A percentile compares a stretch with the other conserved stretches of the same genome.
These are phyloP conservation scores for Arthrobotrys megalospora DNA, from an alignment of 2,329 filamentous ascomycete genomes.

Conservation along the genomic window DNA sequence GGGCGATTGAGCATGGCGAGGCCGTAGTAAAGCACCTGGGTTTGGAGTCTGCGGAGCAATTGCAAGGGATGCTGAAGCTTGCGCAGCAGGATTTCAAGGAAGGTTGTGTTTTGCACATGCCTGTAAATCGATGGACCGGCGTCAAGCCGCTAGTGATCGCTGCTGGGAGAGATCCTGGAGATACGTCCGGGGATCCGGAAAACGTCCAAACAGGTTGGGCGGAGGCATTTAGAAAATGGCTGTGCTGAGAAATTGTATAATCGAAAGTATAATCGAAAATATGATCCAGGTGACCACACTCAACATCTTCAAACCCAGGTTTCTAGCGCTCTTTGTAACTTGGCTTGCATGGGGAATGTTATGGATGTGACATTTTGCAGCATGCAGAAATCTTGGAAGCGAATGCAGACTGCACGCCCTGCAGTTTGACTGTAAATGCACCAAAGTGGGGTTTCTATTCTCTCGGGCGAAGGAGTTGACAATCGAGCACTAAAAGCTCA, in stretches of 20 bases:
- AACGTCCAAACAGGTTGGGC: not conserved
- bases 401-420: too few relatives aligned
- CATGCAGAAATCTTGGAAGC: too few relatives aligned
- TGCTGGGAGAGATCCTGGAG: constrained; percentile 4
- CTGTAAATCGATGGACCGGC: constrained; percentile 42
- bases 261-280: not conserved
- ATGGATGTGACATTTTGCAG: too few relatives aligned
- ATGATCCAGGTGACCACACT: too few relatives aligned
- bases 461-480: too few relatives aligned
- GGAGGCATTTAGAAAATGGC: constrained; percentile 1
- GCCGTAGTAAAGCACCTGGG: constrained; percentile 36
- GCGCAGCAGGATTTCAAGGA: constrained; percentile 41
- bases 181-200: not conserved
- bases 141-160: constrained; percentile 6
- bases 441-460: too few relatives aligned
- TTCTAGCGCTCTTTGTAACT: too few relatives aligned
- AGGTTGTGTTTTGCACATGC: constrained; percentile 41
- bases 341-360: too few relatives aligned
- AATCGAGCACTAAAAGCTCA: too few relatives aligned
- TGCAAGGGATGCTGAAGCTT: constrained; percentile 30
- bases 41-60: constrained; percentile 23
- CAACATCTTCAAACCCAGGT: too few relatives aligned
- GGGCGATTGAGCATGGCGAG: constrained; percentile 24
- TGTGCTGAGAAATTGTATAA: constrained; percentile 4
- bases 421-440: too few relatives aligned